Evolutionary conservation across 495 filamentous ascomycete species (phyloP).

Genomic region (Aspergillus incahuasiensis): DNA sequence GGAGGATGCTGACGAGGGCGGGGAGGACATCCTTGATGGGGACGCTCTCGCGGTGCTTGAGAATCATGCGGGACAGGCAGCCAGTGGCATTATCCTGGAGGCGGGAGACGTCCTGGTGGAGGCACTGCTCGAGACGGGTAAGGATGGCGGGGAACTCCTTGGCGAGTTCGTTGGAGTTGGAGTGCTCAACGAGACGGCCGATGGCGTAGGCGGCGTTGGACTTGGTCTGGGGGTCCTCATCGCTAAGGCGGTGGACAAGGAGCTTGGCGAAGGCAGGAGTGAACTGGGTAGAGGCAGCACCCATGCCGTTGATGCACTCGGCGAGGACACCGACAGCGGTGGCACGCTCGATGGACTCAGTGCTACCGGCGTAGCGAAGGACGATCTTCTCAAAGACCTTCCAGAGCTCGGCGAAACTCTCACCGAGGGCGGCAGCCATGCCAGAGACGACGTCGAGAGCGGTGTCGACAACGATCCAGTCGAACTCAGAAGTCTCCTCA

Average conservation of each 20-base stretch:
- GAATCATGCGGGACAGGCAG: constrained; percentile 88
- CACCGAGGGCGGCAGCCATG: constrained; percentile 75
- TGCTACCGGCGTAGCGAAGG: constrained; percentile 78
- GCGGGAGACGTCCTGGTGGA: constrained; percentile 68
- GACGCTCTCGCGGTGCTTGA: constrained; percentile 70
- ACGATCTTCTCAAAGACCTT: constrained; percentile 89
- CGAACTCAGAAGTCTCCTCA: constrained; percentile 88
- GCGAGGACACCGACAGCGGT: constrained; percentile 88
- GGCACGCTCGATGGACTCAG: constrained; percentile 78
- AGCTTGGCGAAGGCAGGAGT: constrained; percentile 72
- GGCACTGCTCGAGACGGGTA: constrained; percentile 74
- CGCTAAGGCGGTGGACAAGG: constrained; percentile 78
- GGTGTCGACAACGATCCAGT: constrained; percentile 94
- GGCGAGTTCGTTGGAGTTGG: constrained; percentile 66
- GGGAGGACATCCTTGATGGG: constrained; percentile 79
- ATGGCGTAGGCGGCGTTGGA: constrained; percentile 91
- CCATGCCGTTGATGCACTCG: constrained; percentile 88
- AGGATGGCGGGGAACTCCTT: constrained; percentile 73
- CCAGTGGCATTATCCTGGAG: constrained; percentile 92
- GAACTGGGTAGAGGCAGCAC: constrained; percentile 65
- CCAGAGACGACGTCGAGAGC: constrained; percentile 84
- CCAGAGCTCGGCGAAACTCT: constrained; percentile 80
- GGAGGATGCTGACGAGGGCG: constrained; percentile 70
- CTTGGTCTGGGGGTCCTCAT: constrained; percentile 88
- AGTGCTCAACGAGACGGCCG: constrained; percentile 77